These are phyloP conservation scores for Epithele typhae DNA, from an alignment of 768 basidiomycete genomes.

Conservation along the genomic window DNA sequence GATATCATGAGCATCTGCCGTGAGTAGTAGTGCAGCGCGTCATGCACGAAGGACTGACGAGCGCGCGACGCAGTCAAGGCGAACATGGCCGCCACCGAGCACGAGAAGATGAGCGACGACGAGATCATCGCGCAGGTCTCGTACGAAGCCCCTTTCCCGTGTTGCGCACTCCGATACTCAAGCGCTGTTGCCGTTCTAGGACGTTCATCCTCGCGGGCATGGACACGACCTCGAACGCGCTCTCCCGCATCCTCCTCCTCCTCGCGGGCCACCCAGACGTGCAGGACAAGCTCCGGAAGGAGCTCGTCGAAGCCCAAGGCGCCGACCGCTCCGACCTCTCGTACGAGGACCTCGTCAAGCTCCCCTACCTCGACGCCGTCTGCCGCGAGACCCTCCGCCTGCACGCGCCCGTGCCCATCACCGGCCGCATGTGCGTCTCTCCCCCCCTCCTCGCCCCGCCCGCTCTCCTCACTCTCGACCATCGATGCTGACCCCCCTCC, in stretches of 20 bases:
- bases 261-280: background rate
- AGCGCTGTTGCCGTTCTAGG: background rate
- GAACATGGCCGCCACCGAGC: background rate
- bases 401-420: slow-evolving; percentile 7
- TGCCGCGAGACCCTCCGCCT: no score
- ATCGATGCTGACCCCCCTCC: slow-evolving; percentile 19
- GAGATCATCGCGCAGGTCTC: slow-evolving; percentile 3
- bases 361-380: no score
- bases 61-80: slow-evolving; percentile 1
- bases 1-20: no score
- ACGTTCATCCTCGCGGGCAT: no score
- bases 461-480: background rate
- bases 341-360: no score
- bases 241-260: no score
- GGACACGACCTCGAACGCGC: no score
- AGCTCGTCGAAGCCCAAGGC: background rate
- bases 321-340: slow-evolving; percentile 17
- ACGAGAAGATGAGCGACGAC: slow-evolving; percentile 1
- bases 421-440: slow-evolving; percentile 1
- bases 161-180: background rate
- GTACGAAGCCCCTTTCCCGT: background rate
- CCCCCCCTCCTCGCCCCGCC: slow-evolving; percentile 6
- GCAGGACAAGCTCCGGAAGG: no score
- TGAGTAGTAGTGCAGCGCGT: no score
- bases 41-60: no score